A percentile compares a stretch with the other conserved stretches of the same genome.
Evolutionary conservation across 306 rosid species (phyloP).

Genomic region (Cicer bijugum): DNA sequence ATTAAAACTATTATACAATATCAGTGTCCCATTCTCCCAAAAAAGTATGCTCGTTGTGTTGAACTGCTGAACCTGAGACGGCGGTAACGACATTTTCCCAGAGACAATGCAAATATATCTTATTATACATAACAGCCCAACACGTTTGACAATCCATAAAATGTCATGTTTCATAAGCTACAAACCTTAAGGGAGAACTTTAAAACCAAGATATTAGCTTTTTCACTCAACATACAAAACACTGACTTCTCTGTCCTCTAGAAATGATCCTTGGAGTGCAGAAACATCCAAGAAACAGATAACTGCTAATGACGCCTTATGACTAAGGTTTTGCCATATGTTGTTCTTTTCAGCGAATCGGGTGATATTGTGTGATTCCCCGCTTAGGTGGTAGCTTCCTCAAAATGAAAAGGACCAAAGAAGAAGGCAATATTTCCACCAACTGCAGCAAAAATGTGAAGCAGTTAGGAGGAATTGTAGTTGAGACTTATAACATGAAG

Average conservation of each 20-base stretch:
- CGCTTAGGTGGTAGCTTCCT: constrained; percentile 64
- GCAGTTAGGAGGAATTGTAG: neutral
- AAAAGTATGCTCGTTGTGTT: constrained; percentile 39
- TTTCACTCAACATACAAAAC: constrained; percentile 46
- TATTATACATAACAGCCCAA: constrained; percentile 46
- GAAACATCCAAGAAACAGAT: constrained; percentile 46
- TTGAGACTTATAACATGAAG: constrained; percentile 1
- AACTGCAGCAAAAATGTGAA: constrained; percentile 47
- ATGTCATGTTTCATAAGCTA: constrained; percentile 44
- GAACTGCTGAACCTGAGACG: constrained; percentile 36
- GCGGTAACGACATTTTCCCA: constrained; percentile 46
- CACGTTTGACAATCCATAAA: constrained; percentile 46
- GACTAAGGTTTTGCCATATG: constrained; percentile 39
- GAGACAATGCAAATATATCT: constrained; percentile 45
- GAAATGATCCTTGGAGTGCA: constrained; percentile 39
- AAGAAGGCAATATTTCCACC: constrained; percentile 63
- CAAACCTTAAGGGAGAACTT: constrained; percentile 46
- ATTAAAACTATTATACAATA: constrained; percentile 49
- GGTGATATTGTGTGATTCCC: constrained; percentile 61
- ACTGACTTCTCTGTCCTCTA: constrained; percentile 48
- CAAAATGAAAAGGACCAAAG: constrained; percentile 63
- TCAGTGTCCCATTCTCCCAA: constrained; percentile 41
- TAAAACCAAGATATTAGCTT: constrained; percentile 46
- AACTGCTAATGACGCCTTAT: constrained; percentile 39
- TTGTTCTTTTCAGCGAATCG: constrained; percentile 53